Evolutionary conservation across 805 yeast genomes (phyloP), one percentile per base, ranked within the genome.

Genomic region (Suhomyces sp.): DNA sequence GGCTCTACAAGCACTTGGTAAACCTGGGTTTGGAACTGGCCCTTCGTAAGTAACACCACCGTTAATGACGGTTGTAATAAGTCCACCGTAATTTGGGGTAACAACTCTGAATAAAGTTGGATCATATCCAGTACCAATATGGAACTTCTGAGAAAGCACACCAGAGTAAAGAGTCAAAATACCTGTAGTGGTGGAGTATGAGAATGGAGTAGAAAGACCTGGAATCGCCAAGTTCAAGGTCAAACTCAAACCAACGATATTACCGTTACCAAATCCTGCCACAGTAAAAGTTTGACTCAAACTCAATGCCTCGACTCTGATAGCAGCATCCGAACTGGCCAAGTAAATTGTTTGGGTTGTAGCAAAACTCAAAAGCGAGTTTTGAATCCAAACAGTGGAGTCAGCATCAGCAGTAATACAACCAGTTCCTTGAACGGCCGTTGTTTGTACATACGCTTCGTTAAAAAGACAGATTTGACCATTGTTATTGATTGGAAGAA

Each of bases 191-290:
- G 59, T 40, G 22, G 49, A 22, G 24, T 55, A 55, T 0, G 20
- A 15, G 44, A 10, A 53, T 9, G 56, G 51, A 10, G 13, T 12
- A 4, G 20, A 7, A 9, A 41, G 15, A 6, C 29, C 29, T 10
- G 29, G 13, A 27, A 25, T 12, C 12, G 8, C 10, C 10, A 4
- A 12, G 31, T 12, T 27, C n/a, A 27, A 27, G n/a, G 31, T 12
- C 5, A 51, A 31, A 56, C 57, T 56, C 43, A 63, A 49, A n/a
- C 68, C 69, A 53, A 65, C 62, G n/a, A 54, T 48, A 50, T 66
- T 66, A 15, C 66, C 67, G 46, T 57, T 57, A 50, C 71, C 71
- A 53, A 57, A 66, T 17, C 69, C 69, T 24, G 60, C 60, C 46
- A 66, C 66, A 1, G 56, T 58, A 53, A 55, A 58, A 27, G 62